Conservation (phyloP, 108 stramenopile species). For the Cyclotella distinguenda region DNA sequence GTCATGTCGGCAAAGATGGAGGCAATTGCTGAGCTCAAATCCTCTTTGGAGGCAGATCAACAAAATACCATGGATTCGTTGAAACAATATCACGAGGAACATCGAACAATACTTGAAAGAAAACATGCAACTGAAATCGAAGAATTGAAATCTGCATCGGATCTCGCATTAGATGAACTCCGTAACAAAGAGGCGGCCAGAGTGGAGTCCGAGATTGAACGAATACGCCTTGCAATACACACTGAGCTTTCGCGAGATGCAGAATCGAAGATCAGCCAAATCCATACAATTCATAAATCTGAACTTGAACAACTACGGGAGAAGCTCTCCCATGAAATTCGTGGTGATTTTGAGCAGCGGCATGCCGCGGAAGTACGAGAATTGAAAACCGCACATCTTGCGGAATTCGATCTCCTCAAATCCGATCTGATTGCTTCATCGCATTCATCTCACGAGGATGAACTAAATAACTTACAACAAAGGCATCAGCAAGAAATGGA, state of each 20-base stretch:
- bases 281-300: background rate
- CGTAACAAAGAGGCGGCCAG: conserved; percentile 18
- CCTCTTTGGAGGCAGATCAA: conserved; percentile 9
- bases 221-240: conserved; percentile 34
- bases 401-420: conserved; percentile 14
- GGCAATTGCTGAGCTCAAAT: conserved; percentile 20
- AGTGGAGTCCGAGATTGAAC: conserved; percentile 20
- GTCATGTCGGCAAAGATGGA: conserved; percentile 34
- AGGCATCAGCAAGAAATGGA: conserved; percentile 25
- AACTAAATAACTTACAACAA: conserved; percentile 13
- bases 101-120: conserved; percentile 3
- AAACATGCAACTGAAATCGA: conserved; percentile 14
- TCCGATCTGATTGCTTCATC: conserved; percentile 1
- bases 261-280: background rate
- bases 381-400: conserved; percentile 10
- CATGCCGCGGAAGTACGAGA: conserved; percentile 15
- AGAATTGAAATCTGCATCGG: conserved; percentile 18
- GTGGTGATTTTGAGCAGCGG: conserved; percentile 12
- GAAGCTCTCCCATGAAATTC: conserved; percentile 4
- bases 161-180: conserved; percentile 22
- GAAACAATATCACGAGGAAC: conserved; percentile 20
- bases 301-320: conserved; percentile 24
- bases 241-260: conserved; percentile 6
- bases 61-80: conserved; percentile 11
- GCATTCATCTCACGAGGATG: conserved; percentile 7